A percentile compares a stretch with the other conserved stretches of the same genome.
phyloP scores from a whole-genome alignment of 768 basidiomycete species.

The Suillus brevipes region DNA sequence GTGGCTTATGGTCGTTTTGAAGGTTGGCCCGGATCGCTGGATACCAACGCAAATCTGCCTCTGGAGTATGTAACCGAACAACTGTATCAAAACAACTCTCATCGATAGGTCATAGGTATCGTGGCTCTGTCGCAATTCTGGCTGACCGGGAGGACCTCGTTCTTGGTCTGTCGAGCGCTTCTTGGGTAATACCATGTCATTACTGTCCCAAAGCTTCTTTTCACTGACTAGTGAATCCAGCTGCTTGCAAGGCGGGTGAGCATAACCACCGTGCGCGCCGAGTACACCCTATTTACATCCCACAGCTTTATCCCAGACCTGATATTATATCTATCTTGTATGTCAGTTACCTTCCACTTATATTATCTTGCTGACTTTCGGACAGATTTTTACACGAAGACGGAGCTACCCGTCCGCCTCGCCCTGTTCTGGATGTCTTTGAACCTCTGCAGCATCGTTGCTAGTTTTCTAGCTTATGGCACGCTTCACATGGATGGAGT shows the following conservation, averaged over 20 bases:
- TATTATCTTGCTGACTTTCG: neutral
- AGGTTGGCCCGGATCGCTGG: constrained; percentile 66
- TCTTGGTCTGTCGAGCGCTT: constrained; percentile 48
- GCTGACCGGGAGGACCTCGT: constrained; percentile 51
- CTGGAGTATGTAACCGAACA: constrained; percentile 38
- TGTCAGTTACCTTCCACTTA: constrained; percentile 16
- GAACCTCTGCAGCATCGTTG: constrained; percentile 46
- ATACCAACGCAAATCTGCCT: constrained; percentile 59
- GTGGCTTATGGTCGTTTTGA: neutral
- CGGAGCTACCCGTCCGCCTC: constrained; percentile 56
- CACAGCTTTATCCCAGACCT: constrained; percentile 57
- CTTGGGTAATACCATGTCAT: constrained; percentile 39
- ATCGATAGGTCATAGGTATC: constrained; percentile 27
- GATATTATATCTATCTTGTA: constrained; percentile 62
- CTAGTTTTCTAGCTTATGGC: constrained; percentile 61
- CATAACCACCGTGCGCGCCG: no score
- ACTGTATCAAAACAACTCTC: neutral
- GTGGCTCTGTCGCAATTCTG: constrained; percentile 56
- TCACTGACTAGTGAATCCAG: constrained; percentile 17
- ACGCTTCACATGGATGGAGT: constrained; percentile 59
- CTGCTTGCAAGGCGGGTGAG: constrained; percentile 49
- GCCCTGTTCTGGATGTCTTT: constrained; percentile 57
- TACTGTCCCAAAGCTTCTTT: neutral
- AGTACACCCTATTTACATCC: neutral
- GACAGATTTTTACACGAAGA: constrained; percentile 55